Evolutionary conservation across 2,329 filamentous ascomycete species (phyloP), one percentile per base, ranked within the genome.

Genomic region (Chrysosporium queenslandicum): DNA sequence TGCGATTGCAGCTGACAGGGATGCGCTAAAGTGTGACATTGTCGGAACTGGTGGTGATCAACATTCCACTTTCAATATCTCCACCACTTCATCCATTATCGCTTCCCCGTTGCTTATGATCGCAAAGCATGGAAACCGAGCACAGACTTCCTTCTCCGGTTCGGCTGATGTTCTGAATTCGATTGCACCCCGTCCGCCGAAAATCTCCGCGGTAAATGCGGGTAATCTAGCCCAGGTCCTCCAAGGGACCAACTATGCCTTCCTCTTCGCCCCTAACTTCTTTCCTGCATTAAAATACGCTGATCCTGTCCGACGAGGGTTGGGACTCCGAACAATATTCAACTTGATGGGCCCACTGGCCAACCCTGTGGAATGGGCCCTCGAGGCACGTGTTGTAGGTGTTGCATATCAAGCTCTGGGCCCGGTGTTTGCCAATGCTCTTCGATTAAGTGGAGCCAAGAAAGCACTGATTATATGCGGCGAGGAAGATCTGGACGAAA

Each of bases 21-120:
- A 32, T 50, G 5, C 21, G 27, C 47, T 58, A 54, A 58, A 82
- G 78, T 83, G 90, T 67, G 92, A 98, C 68, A 97, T 98, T 66
- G 92, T 98, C 54, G 92, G 92, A 60, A 98, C 92, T 6, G 92
- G 92, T 59, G 92, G 92, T 64, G 92, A 98, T 73, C 85, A 86
- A 18, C 90, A 97, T 76, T 88, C 94, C 69, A 98, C 92, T 30
- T 98, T 95, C 81, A 98, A 98, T 69, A 91, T 98, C 66, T 92
- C 86, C 61, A 98, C 92, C 3, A 95, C 92, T 5, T 82, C 92
- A 2, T 95, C 89, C 16, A 96, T 98, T 64, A 75, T 98, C 46
- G 88, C 87, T 43, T 94, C 89, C 4, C 82, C 89, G 3, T 75
- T 94, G 25, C 79, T 98, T 32, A 77, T 94, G 62, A 78, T 95